Base-by-base conservation (phyloP, 441 rosid species). In the Bocquillonia castaneifolia region DNA sequence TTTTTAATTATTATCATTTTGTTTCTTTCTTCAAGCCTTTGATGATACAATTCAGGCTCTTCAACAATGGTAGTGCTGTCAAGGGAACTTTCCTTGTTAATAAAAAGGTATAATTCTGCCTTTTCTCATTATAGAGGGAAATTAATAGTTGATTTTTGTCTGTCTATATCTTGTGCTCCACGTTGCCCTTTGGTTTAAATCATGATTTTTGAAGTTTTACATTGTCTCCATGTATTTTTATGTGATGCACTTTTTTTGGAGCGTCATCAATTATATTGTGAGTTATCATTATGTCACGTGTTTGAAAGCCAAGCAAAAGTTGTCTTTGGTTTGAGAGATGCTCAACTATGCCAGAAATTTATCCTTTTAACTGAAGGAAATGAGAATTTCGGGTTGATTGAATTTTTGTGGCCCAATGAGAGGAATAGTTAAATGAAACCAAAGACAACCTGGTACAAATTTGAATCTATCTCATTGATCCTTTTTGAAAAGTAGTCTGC, bases 11-110 rank as follows among this genome's bases (percentile, higher is more conserved):
- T 59, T 58, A 56, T 23, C 51, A 66, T 62, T 51, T 48, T 17
- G 40, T 65, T 34, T 67, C 31, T 47, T 53, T 55, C 55, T 53
- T 72, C 68, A 66, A 92, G 98, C 96, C 96, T 78, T 74, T 90
- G 77, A 79, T 93, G 71, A 81, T 90, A 69, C 97, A 90, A 70
- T 82, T 78, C 66, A 89, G 97, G 48, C 84, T 90, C 75, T 93
- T 85, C 77, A 34, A 81, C 73, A 68, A 84, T 9, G 97, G 97
- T 72, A 39, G 17, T 59, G 93, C 98, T 62, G 76, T 82, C 68
- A 92, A 88, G 75, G 98, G 97, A 68, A 90, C 92, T 63, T 57
- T 90, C 32, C 88, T 93, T 12, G 71, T 83, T 25, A 77, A 90
- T 67, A 88, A 84, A 72, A 82, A 83, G 85, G 97, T 88, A 71